A percentile compares a stretch with the other conserved stretches of the same genome.
These are phyloP conservation scores for Amaranthus tricolor DNA, from an alignment of 179 eudicot genomes.

Conservation along the genomic window DNA sequence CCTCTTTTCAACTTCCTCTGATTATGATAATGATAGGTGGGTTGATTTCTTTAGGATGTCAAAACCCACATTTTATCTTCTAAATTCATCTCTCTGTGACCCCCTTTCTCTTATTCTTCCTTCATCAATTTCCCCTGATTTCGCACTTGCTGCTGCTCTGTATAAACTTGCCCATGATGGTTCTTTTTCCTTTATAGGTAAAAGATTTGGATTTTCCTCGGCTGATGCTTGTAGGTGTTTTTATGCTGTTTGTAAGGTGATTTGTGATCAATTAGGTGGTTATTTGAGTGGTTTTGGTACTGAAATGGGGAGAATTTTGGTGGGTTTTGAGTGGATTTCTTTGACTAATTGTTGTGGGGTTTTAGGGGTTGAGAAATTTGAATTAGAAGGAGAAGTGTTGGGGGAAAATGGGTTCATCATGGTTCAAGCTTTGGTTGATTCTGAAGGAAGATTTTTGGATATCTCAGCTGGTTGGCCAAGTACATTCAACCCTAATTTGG, in stretches of 20 bases:
- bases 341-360: slow-evolving; percentile 79
- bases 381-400: slow-evolving; percentile 40
- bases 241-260: slow-evolving; percentile 59
- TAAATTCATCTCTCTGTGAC: slow-evolving; percentile 41
- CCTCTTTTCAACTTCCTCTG: slow-evolving; percentile 30
- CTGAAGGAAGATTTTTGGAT: slow-evolving; percentile 78
- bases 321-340: slow-evolving; percentile 65
- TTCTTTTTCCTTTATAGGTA: slow-evolving; percentile 44
- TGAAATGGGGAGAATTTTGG: slow-evolving; percentile 42
- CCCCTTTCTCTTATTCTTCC: slow-evolving; percentile 38
- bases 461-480: slow-evolving; percentile 95
- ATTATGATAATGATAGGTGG: slow-evolving; percentile 48
- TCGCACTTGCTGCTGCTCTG: slow-evolving; percentile 63
- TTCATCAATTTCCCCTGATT: slow-evolving; percentile 39
- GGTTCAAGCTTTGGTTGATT: slow-evolving; percentile 85
- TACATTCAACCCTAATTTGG: slow-evolving; percentile 42
- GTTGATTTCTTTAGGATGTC: slow-evolving; percentile 64
- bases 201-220: slow-evolving; percentile 46
- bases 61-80: slow-evolving; percentile 59
- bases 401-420: slow-evolving; percentile 61
- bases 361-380: slow-evolving; percentile 60
- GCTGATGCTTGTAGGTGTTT: slow-evolving; percentile 56
- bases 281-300: slow-evolving; percentile 46
- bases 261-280: slow-evolving; percentile 50
- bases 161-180: slow-evolving; percentile 64